Base-by-base conservation (phyloP, 1,139 yeast species). In the Kodamaea arcana region DNA sequence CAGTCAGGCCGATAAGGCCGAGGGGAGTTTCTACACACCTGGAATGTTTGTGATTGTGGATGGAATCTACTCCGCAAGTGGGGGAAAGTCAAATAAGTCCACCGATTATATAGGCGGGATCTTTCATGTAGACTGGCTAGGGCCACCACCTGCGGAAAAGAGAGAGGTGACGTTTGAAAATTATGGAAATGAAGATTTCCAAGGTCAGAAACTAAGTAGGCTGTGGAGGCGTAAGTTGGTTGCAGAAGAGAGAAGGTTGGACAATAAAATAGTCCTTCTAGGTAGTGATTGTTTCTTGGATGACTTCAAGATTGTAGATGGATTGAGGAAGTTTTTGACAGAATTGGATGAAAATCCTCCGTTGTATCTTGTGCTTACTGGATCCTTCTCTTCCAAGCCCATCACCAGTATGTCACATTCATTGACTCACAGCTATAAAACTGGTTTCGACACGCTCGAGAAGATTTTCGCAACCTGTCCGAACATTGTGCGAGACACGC, bases 101-200 rank as follows among this genome's bases (percentile, higher is more conserved):
- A 47, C 51, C 26, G 56, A 54, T 34, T 60, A 62, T 25, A 56
- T 64, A 20, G 69, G 72, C 18, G 75, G 75, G 3, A 61, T 68
- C 32, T 88, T 92, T 51, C 78, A 83, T 43, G 95, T 84, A 2
- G 73, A 84, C 24, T 75, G 83, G 11, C 69, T 90, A 35, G 85
- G 85, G 2, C 96, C 87, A 41, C 98, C 98, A 1, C 90, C 94
- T 0, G 83, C 88, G 3, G 98, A 92, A 54, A 68, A 75, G 45
- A 66, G 97, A 40, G 80, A 73, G 12, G 56, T 51, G 1, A 70
- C 94, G 0, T 54, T 80, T 36, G 90, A 81, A 27, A 80, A 81
- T 1, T 81, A 78, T 43, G 97, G 96, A 1, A 74, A 83, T 47
- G 52, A 86, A 16, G 97, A 92, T 54, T 81, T 87, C 46, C 64